A percentile compares a stretch with the other conserved stretches of the same genome.
These are phyloP conservation scores for Spatholobus suberectus DNA, from an alignment of 306 rosid genomes.

Conservation along the genomic window DNA sequence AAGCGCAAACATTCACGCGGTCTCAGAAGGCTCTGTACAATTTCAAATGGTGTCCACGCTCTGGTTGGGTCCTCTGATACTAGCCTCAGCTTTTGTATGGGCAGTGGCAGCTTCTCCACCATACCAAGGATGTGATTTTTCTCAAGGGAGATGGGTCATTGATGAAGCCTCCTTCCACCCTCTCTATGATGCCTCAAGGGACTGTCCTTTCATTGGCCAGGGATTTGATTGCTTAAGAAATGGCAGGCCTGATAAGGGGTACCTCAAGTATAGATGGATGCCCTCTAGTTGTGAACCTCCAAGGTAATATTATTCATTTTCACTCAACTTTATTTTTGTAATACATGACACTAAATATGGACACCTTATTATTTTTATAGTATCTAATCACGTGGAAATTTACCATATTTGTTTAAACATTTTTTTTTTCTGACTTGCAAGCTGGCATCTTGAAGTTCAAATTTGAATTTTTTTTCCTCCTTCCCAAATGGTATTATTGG, in stretches of 20 bases:
- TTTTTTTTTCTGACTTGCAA: neutral
- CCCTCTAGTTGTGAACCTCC: conserved; percentile 60
- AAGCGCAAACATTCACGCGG: neutral
- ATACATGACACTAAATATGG: no score
- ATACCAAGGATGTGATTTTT: conserved; percentile 40
- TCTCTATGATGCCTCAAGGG: conserved; percentile 45
- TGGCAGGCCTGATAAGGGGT: conserved; percentile 55
- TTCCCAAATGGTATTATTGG: neutral
- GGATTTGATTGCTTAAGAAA: conserved; percentile 56
- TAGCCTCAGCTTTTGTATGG: neutral
- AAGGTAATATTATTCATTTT: conserved; percentile 40
- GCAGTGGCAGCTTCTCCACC: conserved; percentile 1
- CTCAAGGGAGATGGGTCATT: conserved; percentile 53
- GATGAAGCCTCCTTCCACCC: conserved; percentile 42
- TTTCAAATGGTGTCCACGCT: conserved; percentile 39
- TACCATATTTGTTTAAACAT: neutral
- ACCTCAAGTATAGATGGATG: conserved; percentile 63
- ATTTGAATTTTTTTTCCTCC: neutral
- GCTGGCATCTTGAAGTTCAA: neutral
- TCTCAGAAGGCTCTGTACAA: neutral
- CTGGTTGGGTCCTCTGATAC: neutral
- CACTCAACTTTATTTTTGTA: neutral
- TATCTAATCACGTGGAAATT: neutral
- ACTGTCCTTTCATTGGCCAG: conserved; percentile 59
- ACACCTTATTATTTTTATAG: no score